Base-by-base conservation (phyloP, 495 filamentous ascomycete species). In the Durotheca rogersii region DNA sequence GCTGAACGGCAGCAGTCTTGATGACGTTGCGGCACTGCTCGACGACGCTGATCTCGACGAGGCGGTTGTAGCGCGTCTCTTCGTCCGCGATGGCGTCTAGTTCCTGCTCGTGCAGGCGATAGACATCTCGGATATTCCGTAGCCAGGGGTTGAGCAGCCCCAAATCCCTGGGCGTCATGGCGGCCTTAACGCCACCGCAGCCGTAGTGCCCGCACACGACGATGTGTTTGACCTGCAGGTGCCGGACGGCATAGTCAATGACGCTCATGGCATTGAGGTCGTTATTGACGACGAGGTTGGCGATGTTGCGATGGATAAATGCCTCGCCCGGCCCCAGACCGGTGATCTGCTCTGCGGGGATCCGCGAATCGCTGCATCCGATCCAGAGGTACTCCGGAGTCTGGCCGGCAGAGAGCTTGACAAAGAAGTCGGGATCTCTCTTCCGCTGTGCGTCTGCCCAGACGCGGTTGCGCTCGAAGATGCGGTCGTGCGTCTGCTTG, bases 231-330 rank as follows among this genome's bases (percentile, higher is more conserved):
- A 82, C 80, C 57, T 79, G 51, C 15, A 84, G 68, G 48, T 83
- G 74, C 49, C 68, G 61, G 6, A 83, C 79, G 19, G 81, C 81
- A 61, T 82, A 84, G 38, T 80, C 72, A 53, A 84, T 80, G 53
- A 82, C 81, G 67, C 72, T 77, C 72, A 84, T 80, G 41, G 76
- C 77, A 63, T 79, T 81, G 27, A 82, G 71, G 43, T 82, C 79
- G 33, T 71, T 79, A 62, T 74, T 76, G 62, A 74, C 72, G 33
- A 83, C 75, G 36, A 84, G 61, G 70, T 83, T 83, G 48, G 80
- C 81, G 53, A 84, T 83, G 72, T 83, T 83, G 60, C 80, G 74
- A 65, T 83, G 80, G 41, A 82, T 72, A 59, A 83, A 83, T 42
- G 75, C 74, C 41, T 83, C 79, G 37, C 81, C 81, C 32, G 81